Evolutionary conservation across 73 alveolate species (phyloP).

Genomic region (Paramecium sexaurelia): DNA sequence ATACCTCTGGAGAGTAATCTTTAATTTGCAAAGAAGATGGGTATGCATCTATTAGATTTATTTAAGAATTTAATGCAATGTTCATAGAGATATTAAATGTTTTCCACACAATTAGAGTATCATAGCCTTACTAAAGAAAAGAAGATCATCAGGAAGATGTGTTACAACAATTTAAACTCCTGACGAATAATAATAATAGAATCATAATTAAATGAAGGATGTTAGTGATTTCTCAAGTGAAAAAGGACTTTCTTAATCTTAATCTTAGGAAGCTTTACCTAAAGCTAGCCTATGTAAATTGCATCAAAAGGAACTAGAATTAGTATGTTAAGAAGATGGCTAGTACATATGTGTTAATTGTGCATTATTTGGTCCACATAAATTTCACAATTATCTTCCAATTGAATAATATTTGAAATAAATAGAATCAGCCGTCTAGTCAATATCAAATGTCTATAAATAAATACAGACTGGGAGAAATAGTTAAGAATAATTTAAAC

Average conservation of each 20-base stretch:
- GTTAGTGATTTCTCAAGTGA: neutral
- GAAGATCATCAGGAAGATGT: neutral
- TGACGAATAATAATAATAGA: neutral
- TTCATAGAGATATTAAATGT: neutral
- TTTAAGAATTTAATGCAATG: neutral
- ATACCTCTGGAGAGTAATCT: neutral
- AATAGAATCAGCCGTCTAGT: constrained; percentile 70
- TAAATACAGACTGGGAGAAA: neutral
- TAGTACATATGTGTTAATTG: constrained; percentile 87
- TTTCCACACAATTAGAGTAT: neutral
- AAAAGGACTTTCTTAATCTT: neutral
- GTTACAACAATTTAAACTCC: neutral
- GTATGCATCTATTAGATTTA: neutral
- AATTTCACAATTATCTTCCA: constrained; percentile 80
- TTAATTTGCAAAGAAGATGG: constrained; percentile 34
- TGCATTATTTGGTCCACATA: constrained; percentile 90
- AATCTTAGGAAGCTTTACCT: neutral
- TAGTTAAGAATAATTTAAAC: neutral
- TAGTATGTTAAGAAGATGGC: constrained; percentile 85
- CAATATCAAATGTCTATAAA: neutral
- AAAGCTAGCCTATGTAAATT: neutral
- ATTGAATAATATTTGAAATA: constrained; percentile 78
- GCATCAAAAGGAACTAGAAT: constrained; percentile 75
- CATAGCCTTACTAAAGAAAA: neutral
- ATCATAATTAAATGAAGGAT: neutral